Evolutionary conservation across 106 monocot species (phyloP), one percentile per base, ranked within the genome.

Genomic region (Cymbidium sinense): DNA sequence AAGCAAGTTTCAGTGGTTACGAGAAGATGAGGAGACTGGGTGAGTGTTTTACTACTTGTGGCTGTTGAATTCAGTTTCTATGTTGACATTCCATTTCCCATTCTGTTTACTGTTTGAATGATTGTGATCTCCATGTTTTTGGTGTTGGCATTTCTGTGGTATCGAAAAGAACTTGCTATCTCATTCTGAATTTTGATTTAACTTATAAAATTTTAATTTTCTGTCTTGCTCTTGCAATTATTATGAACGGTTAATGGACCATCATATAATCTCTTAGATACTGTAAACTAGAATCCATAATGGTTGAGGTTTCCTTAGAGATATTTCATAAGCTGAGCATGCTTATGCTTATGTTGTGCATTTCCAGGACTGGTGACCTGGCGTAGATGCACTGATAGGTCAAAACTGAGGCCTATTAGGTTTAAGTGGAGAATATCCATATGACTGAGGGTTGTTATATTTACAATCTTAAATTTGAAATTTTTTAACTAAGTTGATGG

Each of bases 1-100:
- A 83, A 94, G 94, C 87, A 99, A 86, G 67, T 92, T 90, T 85
- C 81, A 89, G 43, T 99, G 99, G 99, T 77, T 86, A 36, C 86
- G 99, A 50, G 90, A 91, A 77, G 86, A 80, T 33, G 85, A 83
- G 29, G 90, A 91, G 84, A 87, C 84, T 47, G 86, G 96, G 96
- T 96, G 83, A 73, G 85, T 34, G 29, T 28, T 0, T 4, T 28
- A 0, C 13, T 43, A 20, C 12, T 27, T 43, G 25, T 44, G 5
- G 28, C 31, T 7, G 19, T 20, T 36, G 6, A 31, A 7, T 67
- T 67, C 31, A 67, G 2, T 31, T 67, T 12, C 29, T 3, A 67
- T 33, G 29, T 31, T 33, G 29, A 10, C 67, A 21, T 13, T 67
- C 0, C 67, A 34, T 4, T 67, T 33, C 67, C 31, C 33, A 5